Conservation (phyloP, 306 rosid species). For the Vigna trinervia region DNA sequence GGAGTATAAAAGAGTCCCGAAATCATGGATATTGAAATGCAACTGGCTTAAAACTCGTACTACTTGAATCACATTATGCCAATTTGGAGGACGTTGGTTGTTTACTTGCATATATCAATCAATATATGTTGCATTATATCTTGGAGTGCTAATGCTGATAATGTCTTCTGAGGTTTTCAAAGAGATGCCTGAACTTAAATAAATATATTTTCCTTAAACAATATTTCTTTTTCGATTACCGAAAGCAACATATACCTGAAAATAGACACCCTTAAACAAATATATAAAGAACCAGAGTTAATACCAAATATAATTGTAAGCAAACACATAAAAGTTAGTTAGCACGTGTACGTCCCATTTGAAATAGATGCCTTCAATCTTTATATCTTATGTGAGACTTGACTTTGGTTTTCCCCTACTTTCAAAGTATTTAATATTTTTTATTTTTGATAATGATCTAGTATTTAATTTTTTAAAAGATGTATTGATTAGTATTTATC, state of each 20-base stretch:
- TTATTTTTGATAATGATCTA: no score
- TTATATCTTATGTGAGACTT: no score
- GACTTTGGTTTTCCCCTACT: no score
- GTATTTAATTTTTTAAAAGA: no score
- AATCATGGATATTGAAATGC: constrained; percentile 6
- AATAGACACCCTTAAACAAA: background rate
- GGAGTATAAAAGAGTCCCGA: background rate
- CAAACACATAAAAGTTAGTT: background rate
- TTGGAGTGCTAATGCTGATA: background rate
- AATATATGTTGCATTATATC: background rate
- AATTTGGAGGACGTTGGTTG: background rate
- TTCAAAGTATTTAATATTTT: no score
- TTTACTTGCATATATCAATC: background rate
- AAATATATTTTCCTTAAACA: background rate
- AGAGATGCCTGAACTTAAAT: background rate
- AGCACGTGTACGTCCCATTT: background rate
- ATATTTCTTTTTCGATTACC: background rate
- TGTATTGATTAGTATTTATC: no score
- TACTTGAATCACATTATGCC: background rate
- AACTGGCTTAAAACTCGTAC: background rate
- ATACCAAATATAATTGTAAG: background rate
- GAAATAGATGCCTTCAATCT: no score
- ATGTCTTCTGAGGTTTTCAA: background rate
- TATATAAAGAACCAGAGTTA: background rate
- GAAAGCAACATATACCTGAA: background rate